Evolutionary conservation across 768 basidiomycete species (phyloP), one percentile per base, ranked within the genome.

Genomic region (Cystobasidium tubakii): DNA sequence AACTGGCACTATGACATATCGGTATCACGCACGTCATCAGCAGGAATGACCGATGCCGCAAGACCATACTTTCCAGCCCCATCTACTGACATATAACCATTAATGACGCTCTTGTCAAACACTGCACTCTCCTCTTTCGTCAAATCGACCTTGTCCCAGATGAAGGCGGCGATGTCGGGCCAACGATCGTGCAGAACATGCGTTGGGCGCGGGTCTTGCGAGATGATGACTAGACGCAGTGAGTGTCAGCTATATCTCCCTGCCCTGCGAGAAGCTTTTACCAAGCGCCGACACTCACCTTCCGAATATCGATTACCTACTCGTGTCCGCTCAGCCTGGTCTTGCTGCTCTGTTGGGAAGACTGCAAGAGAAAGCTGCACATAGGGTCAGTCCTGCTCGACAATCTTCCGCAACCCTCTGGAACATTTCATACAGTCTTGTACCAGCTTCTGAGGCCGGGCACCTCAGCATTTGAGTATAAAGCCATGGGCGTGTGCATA

Each of bases 131-230:
- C 21, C 4, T 15, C 21, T 17, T 15, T 6, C 7, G 7, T 15
- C 7, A 21, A 3, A 3, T 50, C 46, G 46, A 50, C 46, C 21
- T 50, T 50, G 46, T 19, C 21, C 21, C 9, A 15, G 6, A 67
- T 53, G 44, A 50, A 54, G n/a, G 15, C 21, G 17, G 17, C 27
- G 12, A 67, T 54, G 2, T 53, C 44, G 1, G 31, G 66, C 66
- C 66, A 67, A 3, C 46, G 39, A 31, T 67, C 46, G 23, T 67
- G 50, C 69, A 71, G 42, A 29, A 34, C 54, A 36, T 71, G 69
- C 19, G 69, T 71, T n/a, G 69, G 69, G n/a, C 69, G 25, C 12
- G 69, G 50, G 60, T 71, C 69, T 33, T 60, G 27, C 10, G 69
- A 71, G 27, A 71, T 71, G 19, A 42, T 34, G 53, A 60, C 69